Conservation (phyloP, 805 yeast genomes). For the Cyberlindnera lachancei region DNA sequence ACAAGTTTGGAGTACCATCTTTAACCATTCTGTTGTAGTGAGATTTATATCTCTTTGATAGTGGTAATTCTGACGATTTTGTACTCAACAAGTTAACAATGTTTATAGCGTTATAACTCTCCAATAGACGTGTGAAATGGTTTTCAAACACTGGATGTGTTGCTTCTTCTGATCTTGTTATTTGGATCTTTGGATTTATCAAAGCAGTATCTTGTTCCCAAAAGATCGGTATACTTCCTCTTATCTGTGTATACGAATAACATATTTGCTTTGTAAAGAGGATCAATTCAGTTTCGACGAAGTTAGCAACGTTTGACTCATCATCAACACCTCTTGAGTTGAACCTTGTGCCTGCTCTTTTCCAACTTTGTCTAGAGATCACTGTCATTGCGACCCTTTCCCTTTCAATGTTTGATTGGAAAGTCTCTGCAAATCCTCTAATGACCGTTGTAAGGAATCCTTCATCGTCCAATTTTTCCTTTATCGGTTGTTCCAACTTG, state of each 20-base stretch:
- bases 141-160: constrained; percentile 83
- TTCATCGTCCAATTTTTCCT: constrained; percentile 58
- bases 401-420: constrained; percentile 31
- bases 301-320: constrained; percentile 91
- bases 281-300: constrained; percentile 87
- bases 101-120: constrained; percentile 82
- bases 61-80: constrained; percentile 67
- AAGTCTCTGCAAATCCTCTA: constrained; percentile 89
- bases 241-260: constrained; percentile 79
- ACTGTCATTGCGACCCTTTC: constrained; percentile 53
- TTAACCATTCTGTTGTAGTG: constrained; percentile 38
- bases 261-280: constrained; percentile 44
- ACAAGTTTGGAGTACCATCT: constrained; percentile 32
- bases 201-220: constrained; percentile 97
- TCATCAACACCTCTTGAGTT: constrained; percentile 95
- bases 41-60: constrained; percentile 56
- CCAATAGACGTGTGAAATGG: constrained; percentile 65
- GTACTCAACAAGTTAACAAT: constrained; percentile 81
- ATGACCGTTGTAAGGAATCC: constrained; percentile 87
- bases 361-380: constrained; percentile 93
- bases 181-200: constrained; percentile 82
- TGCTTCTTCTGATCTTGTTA: constrained; percentile 86
- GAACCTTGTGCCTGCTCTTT: constrained; percentile 93
- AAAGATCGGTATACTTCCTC: constrained; percentile 94
- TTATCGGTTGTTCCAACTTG: constrained; percentile 55